Conservation (phyloP, 2,329 filamentous ascomycete genomes). For the Canariomyces notabilis region DNA sequence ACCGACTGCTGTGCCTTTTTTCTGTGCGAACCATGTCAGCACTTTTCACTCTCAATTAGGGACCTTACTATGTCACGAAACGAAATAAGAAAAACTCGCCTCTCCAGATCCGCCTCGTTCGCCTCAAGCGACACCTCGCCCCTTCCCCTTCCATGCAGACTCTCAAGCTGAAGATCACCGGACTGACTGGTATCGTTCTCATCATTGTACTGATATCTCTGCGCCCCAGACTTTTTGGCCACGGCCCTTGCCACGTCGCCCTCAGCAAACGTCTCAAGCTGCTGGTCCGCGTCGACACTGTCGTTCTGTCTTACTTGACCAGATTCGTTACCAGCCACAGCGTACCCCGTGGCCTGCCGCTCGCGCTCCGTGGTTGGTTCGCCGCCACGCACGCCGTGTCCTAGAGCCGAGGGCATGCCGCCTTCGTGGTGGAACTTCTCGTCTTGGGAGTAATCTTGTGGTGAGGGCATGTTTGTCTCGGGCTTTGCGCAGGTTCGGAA, state of each 20-base stretch:
- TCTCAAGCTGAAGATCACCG: too few relatives aligned
- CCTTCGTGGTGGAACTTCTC: too few relatives aligned
- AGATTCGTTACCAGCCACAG: not conserved
- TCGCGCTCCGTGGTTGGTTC: not conserved
- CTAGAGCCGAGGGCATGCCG: too few relatives aligned
- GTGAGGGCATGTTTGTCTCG: too few relatives aligned
- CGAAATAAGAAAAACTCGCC: slow-evolving; percentile 10
- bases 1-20: slow-evolving; percentile 22
- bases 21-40: too few relatives aligned
- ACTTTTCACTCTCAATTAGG: too few relatives aligned
- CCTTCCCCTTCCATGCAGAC: slow-evolving; percentile 14
- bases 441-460: too few relatives aligned
- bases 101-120: slow-evolving; percentile 21
- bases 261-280: slow-evolving; percentile 16
- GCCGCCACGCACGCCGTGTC: slow-evolving; percentile 10
- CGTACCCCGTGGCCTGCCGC: slow-evolving; percentile 7
- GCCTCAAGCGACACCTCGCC: slow-evolving; percentile 20
- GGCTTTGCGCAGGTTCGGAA: too few relatives aligned
- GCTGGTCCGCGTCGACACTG: slow-evolving; percentile 12
- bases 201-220: not conserved
- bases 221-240: not conserved
- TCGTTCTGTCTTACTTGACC: slow-evolving; percentile 9
- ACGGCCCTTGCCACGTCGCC: slow-evolving; percentile 10
- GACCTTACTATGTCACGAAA: too few relatives aligned
- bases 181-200: not conserved